phyloP scores from a whole-genome alignment of 345 rosid species.

The Salix exigua region DNA sequence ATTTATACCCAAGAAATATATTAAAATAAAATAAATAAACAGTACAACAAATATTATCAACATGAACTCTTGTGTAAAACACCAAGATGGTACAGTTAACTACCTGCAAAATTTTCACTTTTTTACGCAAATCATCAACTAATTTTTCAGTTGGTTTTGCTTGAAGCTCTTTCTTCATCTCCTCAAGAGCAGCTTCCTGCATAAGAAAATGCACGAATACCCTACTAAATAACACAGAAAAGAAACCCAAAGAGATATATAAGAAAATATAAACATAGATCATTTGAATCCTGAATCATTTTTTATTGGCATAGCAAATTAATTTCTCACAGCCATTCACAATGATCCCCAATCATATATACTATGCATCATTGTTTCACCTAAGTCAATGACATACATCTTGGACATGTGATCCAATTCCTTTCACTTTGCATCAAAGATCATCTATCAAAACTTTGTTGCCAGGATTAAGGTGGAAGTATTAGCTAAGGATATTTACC shows the following conservation, averaged over 20 bases:
- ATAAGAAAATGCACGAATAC: slow-evolving; percentile 11
- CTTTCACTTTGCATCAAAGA: neutral
- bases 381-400: neutral
- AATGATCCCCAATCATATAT: neutral
- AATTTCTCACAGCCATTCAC: no score
- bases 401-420: neutral
- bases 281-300: neutral
- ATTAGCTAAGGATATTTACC: no score
- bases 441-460: no score
- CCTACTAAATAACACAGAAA: neutral
- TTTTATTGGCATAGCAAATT: no score
- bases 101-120: slow-evolving; percentile 98
- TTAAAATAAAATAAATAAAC: neutral
- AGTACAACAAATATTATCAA: neutral
- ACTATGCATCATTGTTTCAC: neutral
- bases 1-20: neutral
- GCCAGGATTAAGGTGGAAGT: no score
- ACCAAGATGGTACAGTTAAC: neutral
- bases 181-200: slow-evolving; percentile 76
- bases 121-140: slow-evolving; percentile 92
- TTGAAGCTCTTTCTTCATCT: slow-evolving; percentile 87
- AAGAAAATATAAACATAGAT: neutral
- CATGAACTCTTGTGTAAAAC: neutral
- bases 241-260: neutral
- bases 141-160: slow-evolving; percentile 83